phyloP scores from a whole-genome alignment of 1,284 basidiomycete species.

The Coriolopsis trogii region DNA sequence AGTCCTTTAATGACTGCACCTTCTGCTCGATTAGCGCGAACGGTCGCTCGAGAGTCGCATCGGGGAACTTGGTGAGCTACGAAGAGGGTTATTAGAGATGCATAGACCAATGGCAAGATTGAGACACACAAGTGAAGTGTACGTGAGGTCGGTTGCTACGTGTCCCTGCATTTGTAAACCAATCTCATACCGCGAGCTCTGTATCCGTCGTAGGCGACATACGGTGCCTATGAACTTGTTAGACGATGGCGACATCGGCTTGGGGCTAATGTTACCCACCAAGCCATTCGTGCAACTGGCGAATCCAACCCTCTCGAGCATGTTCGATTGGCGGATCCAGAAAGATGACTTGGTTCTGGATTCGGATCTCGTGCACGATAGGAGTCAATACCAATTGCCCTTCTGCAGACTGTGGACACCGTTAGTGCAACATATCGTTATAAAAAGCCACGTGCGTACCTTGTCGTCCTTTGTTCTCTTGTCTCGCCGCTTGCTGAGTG shows the following conservation, averaged over 20 bases:
- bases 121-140: conserved; percentile 75
- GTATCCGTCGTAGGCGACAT: conserved; percentile 87
- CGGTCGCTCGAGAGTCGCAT: conserved; percentile 79
- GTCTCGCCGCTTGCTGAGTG: conserved; percentile 68
- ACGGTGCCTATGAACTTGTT: conserved; percentile 70
- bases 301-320: conserved; percentile 90
- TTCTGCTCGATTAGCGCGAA: conserved; percentile 90
- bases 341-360: conserved; percentile 99
- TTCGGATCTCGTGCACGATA: conserved; percentile 92
- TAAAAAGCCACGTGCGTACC: conserved; percentile 40
- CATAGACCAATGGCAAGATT: neutral
- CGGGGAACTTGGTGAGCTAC: conserved; percentile 80
- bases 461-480: conserved; percentile 77
- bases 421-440: neutral
- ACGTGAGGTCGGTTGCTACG: conserved; percentile 68
- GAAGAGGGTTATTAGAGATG: neutral
- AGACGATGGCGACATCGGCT: neutral
- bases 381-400: conserved; percentile 76
- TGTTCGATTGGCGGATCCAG: conserved; percentile 97
- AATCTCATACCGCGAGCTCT: conserved; percentile 96
- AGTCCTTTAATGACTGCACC: conserved; percentile 84
- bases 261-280: conserved; percentile 54
- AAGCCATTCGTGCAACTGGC: conserved; percentile 89
- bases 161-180: conserved; percentile 83
- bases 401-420: conserved; percentile 57